phyloP scores from a whole-genome alignment of 1,139 yeast genomes.

The Debaryomyces coudertii region DNA sequence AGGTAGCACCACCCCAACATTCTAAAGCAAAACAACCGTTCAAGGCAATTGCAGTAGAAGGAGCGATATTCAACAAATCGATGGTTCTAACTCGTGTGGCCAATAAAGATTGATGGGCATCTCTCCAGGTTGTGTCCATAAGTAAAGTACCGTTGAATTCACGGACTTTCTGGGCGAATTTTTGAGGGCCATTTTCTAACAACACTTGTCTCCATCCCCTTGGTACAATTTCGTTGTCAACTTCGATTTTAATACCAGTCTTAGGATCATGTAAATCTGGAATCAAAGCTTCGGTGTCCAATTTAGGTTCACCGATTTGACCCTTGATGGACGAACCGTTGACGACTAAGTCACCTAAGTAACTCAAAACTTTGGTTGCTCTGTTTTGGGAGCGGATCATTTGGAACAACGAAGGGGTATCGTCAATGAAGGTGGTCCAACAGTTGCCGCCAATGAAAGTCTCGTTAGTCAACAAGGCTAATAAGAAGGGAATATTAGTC shows the following conservation, averaged over 20 bases:
- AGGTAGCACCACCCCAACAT: conserved; percentile 99
- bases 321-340: conserved; percentile 96
- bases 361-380: conserved; percentile 89
- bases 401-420: conserved; percentile 93
- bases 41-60: conserved; percentile 88
- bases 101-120: conserved; percentile 96
- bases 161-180: conserved; percentile 86
- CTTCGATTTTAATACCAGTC: conserved; percentile 61
- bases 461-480: conserved; percentile 89
- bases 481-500: conserved; percentile 93
- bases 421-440: conserved; percentile 99
- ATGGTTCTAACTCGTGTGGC: conserved; percentile 97
- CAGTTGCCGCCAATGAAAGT: conserved; percentile 87
- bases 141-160: conserved; percentile 81
- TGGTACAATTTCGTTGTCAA: conserved; percentile 56
- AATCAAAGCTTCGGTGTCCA: conserved; percentile 70
- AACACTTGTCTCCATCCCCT: conserved; percentile 92
- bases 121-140: conserved; percentile 99
- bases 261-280: conserved; percentile 69
- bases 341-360: conserved; percentile 89
- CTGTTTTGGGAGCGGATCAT: conserved; percentile 95
- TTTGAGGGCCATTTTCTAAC: conserved; percentile 83
- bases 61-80: conserved; percentile 89
- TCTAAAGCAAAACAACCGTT: conserved; percentile 92
- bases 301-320: conserved; percentile 89